These are phyloP conservation scores for Elaeagnus macrophylla DNA, from an alignment of 306 rosid genomes.

Conservation along the genomic window DNA sequence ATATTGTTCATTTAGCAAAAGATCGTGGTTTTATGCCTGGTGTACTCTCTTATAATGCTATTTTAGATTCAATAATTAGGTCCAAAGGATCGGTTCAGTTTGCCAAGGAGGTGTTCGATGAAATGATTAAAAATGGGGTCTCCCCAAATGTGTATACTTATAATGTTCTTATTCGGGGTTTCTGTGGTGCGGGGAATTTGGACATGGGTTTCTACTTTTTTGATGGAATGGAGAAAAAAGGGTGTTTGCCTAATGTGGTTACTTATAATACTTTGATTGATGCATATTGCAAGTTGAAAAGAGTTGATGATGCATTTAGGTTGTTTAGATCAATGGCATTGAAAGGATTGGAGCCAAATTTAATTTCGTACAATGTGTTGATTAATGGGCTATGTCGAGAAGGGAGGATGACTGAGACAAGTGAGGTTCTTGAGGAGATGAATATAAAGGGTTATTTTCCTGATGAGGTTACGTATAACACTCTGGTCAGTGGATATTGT, in stretches of 20 bases:
- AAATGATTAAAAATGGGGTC: conserved; percentile 47
- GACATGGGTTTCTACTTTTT: conserved; percentile 40
- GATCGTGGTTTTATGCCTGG: conserved; percentile 54
- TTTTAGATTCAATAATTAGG: conserved; percentile 45
- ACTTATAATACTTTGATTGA: conserved; percentile 65
- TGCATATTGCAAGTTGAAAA: conserved; percentile 46
- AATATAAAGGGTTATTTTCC: conserved; percentile 40
- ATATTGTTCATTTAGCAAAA: conserved; percentile 43
- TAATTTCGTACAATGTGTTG: conserved; percentile 68
- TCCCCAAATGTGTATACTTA: conserved; percentile 70
- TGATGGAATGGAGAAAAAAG: conserved; percentile 57
- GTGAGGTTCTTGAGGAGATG: conserved; percentile 53
- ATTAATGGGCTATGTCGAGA: conserved; percentile 64
- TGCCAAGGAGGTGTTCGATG: conserved; percentile 40
- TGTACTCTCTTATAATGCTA: conserved; percentile 56
- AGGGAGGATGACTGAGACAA: conserved; percentile 51
- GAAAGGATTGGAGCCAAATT: conserved; percentile 56
- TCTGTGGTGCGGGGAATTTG: conserved; percentile 36
- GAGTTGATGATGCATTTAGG: conserved; percentile 41
- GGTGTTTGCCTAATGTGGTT: conserved; percentile 64
- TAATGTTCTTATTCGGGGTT: conserved; percentile 72
- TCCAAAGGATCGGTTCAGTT: conserved; percentile 25
- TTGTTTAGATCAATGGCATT: conserved; percentile 42
- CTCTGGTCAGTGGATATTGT: conserved; percentile 69
- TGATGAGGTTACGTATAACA: conserved; percentile 69